Evolutionary conservation across 148 eudicot genomes (phyloP), one percentile per base, ranked within the genome.

Genomic region (Dianthus caryophyllus): DNA sequence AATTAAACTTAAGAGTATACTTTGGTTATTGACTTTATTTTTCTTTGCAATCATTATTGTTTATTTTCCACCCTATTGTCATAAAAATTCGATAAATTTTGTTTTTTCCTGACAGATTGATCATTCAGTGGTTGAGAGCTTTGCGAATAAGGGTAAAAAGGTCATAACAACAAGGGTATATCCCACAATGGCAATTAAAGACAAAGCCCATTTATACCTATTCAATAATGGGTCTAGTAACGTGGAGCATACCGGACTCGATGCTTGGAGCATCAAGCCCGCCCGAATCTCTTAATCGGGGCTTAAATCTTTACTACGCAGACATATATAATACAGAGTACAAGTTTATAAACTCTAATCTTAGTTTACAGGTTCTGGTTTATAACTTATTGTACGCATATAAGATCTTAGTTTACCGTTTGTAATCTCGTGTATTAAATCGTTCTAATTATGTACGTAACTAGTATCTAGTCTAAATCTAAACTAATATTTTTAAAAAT

Each of bases 151-250:
- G 43, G 88, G 87, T 18, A 82, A 70, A 62, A 77, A 52, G 8
- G 80, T 85, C 66, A 82, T 84, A 15, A 78, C 81, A 30, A 65
- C 88, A 8, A 81, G 91, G 69, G 89, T 81, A 54, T 85, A 85
- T 67, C 87, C 89, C 0, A 76, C 57, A 3, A 36, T 82, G 65
- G 86, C 89, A 17, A 57, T 77, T 38, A 30, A 48, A n/a, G 27
- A 71, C 0, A 46, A 29, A 18, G 79, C 89, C 16, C 83, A 80
- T 68, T 64, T 85, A 14, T 78, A 76, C 64, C 84, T 65, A 41
- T 85, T 80, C 61, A 85, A 85, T 47, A 27, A 85, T 60, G 87
- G 84, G 15, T 57, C 64, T 12, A 47, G 59, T 29, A 61, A 74
- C 44, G 72, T 83, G 12, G 44, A n/a, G 15, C 70, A 80, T 51